Evolutionary conservation across 108 stramenopile genomes (phyloP), one percentile per base, ranked within the genome.

Genomic region (Cyclotella baltica): DNA sequence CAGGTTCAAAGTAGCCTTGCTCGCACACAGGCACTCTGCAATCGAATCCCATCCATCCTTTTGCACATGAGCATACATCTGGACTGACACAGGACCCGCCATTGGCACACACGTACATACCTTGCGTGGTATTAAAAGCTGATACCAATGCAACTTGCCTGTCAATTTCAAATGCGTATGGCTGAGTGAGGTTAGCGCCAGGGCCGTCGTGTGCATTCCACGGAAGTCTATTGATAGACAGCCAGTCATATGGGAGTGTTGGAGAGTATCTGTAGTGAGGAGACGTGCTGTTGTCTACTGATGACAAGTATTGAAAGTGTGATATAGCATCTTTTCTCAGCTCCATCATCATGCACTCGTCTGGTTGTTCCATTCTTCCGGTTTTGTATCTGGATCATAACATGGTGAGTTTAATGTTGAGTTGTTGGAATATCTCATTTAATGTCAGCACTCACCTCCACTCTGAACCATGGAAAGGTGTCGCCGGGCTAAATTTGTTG

Each of bases 1-100:
- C 81, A 4, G 67, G 61, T 38, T 88, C 88, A 67, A 87, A 93
- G 80, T 91, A 96, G 33, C 96, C 96, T 43, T 94, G 85, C 2
- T 74, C 82, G 70, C 96, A 96, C 38, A 93, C 73, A 8, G 96
- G 96, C 1, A 89, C 90, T 35, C 96, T 86, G 84, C 96, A 96
- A 71, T 96, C 96, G 72, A 96, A 96, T 18, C 96, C 96, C 3
- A 76, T 65, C 94, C 94, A 96, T 13, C 96, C 96, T 15, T 78
- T 69, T 2, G 86, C 72, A 71, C 96, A 96, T 15, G 70, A 67
- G 72, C 96, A 96, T 19, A 88, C 85, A 56, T 89, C 93, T 4
- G 93, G 93, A 2, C 84, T 63, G 8, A 85, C 72, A 78, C 95
- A 96, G 38, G 59, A 58, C 22, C 95, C 95, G 15, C 83, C 89